Evolutionary conservation across 179 eudicot species (phyloP), one percentile per base, ranked within the genome.

Genomic region (Beta corolliflora): DNA sequence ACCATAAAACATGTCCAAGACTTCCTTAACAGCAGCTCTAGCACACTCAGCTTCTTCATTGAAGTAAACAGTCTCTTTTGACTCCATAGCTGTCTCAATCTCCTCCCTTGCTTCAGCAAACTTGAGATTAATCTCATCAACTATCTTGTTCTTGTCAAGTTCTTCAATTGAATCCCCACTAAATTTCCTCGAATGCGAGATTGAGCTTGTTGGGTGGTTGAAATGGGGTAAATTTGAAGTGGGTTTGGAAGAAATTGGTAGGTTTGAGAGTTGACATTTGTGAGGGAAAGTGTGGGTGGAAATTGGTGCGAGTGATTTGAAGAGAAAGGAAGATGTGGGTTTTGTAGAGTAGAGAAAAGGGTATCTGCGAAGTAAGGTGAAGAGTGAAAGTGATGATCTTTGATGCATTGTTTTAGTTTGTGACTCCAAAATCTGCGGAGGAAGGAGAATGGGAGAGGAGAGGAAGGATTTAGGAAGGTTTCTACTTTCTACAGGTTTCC

Each of bases 41-140:
- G 98, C 98, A 79, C 94, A 91, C 69, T 91, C 94, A 11, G 97
- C 98, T 88, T 94, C 98, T 46, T 94, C 98, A 80, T 94, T 85
- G 79, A 94, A 94, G 77, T 94, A 93, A 25, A 94, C 98, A 23
- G 98, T 94, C 79, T 94, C 98, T 75, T 93, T 94, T 16, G 98
- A 93, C 6, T 94, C 98, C 94, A 94, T 75, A 5, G 98, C 98
- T 4, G 91, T 65, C 73, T 94, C 98, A 58, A 94, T 93, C 88
- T 94, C 98, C 84, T 95, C 98, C 65, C 97, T 91, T 0, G 98
- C 98, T 86, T 95, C 97, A 7, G 94, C 97, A 66, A 94, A 94
- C 83, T 92, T 94, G 50, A 92, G 77, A 81, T 94, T 94, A 52
- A 94, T 94, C 59, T 89, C 88, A 75, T 93, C 97, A 5, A 94